A percentile compares a stretch with the other conserved stretches of the same genome.
These are phyloP conservation scores for Nevesoporus exiguus DNA, from an alignment of 768 basidiomycete genomes.

Conservation along the genomic window DNA sequence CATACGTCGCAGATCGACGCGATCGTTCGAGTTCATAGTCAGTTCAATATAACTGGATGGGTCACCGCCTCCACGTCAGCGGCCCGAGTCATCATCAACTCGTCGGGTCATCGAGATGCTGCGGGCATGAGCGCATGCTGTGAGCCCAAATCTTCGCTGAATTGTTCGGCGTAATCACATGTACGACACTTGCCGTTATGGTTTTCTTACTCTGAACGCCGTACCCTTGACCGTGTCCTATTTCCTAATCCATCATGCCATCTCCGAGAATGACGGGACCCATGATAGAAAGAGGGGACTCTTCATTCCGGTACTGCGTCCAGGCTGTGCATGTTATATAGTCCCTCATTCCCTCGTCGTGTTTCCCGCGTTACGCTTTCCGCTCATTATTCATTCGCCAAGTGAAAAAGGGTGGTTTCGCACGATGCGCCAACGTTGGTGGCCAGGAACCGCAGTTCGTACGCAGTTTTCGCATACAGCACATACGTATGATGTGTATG, in stretches of 20 bases:
- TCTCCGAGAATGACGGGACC: conserved; percentile 8
- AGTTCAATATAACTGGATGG: not conserved
- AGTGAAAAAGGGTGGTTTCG: too few relatives aligned
- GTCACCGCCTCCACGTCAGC: not conserved
- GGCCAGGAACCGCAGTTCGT: conserved; percentile 15
- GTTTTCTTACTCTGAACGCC: not conserved
- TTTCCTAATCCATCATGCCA: not conserved
- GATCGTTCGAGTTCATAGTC: not conserved
- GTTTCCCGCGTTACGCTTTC: not conserved
- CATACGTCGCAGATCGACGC: not conserved
- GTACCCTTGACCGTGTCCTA: not conserved
- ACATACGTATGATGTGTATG: not conserved
- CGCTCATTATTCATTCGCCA: too few relatives aligned
- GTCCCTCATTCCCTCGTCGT: not conserved
- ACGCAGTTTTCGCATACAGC: not conserved
- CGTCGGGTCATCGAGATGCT: not conserved
- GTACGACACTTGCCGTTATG: too few relatives aligned
- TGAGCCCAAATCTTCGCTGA: not conserved
- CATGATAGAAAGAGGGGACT: not conserved
- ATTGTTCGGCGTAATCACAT: too few relatives aligned
- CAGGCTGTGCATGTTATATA: not conserved
- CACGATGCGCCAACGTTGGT: not conserved
- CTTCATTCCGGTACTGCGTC: not conserved
- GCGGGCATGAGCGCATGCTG: not conserved
- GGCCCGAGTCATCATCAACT: not conserved